Conservation (phyloP, 1,139 yeast species). For the Candida tetrigidarum region DNA sequence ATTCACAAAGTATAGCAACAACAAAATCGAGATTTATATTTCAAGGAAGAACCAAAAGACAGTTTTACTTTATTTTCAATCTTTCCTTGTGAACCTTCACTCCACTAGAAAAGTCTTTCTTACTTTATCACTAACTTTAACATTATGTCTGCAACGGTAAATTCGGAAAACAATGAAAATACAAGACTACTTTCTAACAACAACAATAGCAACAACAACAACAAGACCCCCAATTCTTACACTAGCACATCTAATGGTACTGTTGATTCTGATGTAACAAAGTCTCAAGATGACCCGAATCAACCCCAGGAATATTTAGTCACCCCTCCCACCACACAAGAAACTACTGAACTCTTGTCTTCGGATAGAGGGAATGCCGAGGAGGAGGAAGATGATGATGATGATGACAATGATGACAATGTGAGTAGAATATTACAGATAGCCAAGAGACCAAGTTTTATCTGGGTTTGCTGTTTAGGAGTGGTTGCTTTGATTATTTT, state of each 20-base stretch:
- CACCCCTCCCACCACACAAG: conserved; percentile 12
- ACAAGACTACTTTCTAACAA: neutral
- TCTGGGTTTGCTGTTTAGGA: conserved; percentile 59
- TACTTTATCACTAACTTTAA: neutral
- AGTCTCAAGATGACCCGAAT: conserved; percentile 5
- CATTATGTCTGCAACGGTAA: conserved; percentile 2
- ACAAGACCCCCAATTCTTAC: neutral
- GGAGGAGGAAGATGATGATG: conserved; percentile 4
- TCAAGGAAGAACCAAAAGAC: too few relatives aligned
- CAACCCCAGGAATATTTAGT: conserved; percentile 12
- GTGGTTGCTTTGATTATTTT: conserved; percentile 55
- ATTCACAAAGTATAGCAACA: too few relatives aligned
- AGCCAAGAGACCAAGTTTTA: conserved; percentile 43
- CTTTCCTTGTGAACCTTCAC: neutral
- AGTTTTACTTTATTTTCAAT: neutral
- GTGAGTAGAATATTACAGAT: conserved; percentile 23
- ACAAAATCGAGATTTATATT: too few relatives aligned
- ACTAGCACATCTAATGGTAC: neutral
- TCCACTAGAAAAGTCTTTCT: neutral
- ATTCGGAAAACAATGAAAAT: conserved; percentile 1
- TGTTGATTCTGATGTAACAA: conserved; percentile 1
- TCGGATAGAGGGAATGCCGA: neutral
- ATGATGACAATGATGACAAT: conserved; percentile 17
- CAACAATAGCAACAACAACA: too few relatives aligned
- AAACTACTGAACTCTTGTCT: conserved; percentile 1